Base-by-base conservation (phyloP, 768 basidiomycete species). In the Hypholoma sublateritium region DNA sequence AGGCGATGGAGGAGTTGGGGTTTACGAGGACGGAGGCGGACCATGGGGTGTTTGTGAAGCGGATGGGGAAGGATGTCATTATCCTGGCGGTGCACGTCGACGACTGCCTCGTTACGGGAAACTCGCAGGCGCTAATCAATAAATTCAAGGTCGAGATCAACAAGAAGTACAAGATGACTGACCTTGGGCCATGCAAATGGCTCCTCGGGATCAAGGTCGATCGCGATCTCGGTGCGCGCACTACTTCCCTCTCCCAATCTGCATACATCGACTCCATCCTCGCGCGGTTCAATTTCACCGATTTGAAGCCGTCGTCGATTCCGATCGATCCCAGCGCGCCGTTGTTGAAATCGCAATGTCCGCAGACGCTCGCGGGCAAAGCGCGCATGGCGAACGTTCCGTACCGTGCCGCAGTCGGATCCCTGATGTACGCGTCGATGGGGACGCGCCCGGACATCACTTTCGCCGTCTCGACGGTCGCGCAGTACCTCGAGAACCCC, bases 401-500 rank as follows among this genome's bases (percentile, higher is more conserved):
- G 16, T 59, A 59, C 36, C 59, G 44, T 24, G 58, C 42, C 3
- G 55, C 47, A 8, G 43, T 60, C 11, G 55, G 59, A 8, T 60
- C 55, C 16, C 22, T 60, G 14, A 49, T 60, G 42, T 55, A 55
- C 39, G 25, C 62, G 0, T 54, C 64, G 67, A 70, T 57, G 12
- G 50, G 56, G 13, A 61, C 59, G 8, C 43, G 55, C 45, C 59
- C 55, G 16, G 59, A 60, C 49, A 70, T 73, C 14, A 43, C 66
- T 0, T 71, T 65, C 39, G 58, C 71, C 7, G 57, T n/a, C 56
- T 72, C 34, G 35, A 59, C 57, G 1, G 59, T 77, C 5, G 62
- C 67, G 1, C 69, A 63, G 11, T 77, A 70, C 65, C 51, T 65
- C 21, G 44, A 61, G 11, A 74, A 74, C 54, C 75, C 74, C 3